Base-by-base conservation (phyloP, 2,329 filamentous ascomycete species). In the Fusarium coffeatum region DNA sequence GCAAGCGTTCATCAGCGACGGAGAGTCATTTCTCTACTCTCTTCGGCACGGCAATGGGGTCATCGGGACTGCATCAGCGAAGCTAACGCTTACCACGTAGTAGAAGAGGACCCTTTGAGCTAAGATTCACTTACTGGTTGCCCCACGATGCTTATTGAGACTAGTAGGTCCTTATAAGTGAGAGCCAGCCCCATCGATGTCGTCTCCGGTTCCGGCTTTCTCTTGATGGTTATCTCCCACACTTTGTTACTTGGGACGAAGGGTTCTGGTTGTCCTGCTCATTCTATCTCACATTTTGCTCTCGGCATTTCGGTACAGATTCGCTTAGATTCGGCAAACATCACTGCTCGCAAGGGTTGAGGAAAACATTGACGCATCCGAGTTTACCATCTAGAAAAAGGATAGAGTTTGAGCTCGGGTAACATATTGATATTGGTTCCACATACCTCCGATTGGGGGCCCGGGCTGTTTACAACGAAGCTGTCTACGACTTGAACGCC, bases 291-390 rank as follows among this genome's bases (percentile, higher is more conserved):
- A 49, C 45, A 20, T 45, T 58, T 46, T 28, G 37, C 49, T 28
- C 23, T 34, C 54, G 64, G 55, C 27, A 40, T 49, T 27, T 53
- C 50, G 47, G 64, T 68, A 45, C 45, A 69, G 45, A 45, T 43
- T 56, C 68, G 68, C 68, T 69, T 71, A 71, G 53, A 62, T 30
- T 25, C 68, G 68, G 64, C 55, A 58, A 41, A 66, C 37, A 34
- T 46, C 41, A 15, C 22, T 50, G 23, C 54, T 43, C 32, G n/a
- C 45, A 54, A 49, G 51, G 41, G 47, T 37, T 37, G 34, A 53
- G 11, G 34, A 42, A 42, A 41, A 53, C 23, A 27, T 37, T 57
- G 41, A 43, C 28, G 23, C 25, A 16, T 22, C 46, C 7, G 49
- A 61, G 20, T 37, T 50, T n/a, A 37, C 34, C 27, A 30, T 45